These are phyloP conservation scores for Pinus tabuliformis DNA, from an alignment of 75 land plant species.

Conservation along the genomic window DNA sequence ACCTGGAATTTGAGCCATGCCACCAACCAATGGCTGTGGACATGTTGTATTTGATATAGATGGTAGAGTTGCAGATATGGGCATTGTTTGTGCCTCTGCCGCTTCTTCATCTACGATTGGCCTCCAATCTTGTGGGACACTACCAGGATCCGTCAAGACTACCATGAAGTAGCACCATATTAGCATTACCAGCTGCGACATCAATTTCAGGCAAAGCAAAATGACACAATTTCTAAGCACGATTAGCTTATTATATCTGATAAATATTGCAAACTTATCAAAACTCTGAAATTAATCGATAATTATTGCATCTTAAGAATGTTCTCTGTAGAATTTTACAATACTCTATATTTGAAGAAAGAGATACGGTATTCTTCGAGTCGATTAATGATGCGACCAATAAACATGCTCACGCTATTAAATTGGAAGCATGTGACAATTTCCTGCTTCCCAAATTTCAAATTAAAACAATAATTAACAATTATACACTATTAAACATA, in stretches of 20 bases:
- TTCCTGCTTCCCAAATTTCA: too few relatives aligned
- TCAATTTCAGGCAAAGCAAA: constrained; percentile 9
- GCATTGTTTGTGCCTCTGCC: constrained; percentile 18
- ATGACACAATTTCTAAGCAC: neutral
- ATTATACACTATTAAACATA: too few relatives aligned
- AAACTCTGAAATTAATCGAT: neutral
- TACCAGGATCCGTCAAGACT: constrained; percentile 32
- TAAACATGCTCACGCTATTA: too few relatives aligned
- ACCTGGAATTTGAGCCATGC: constrained; percentile 1
- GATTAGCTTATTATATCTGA: constrained; percentile 1
- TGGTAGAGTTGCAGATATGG: constrained; percentile 17
- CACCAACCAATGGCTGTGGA: constrained; percentile 11
- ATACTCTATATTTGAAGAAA: neutral
- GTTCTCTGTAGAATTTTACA: neutral
- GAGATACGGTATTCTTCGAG: neutral
- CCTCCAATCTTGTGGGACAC: constrained; percentile 25
- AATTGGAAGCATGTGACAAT: too few relatives aligned
- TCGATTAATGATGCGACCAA: neutral
- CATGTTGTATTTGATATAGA: neutral
- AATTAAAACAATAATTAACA: too few relatives aligned
- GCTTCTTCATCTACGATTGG: constrained; percentile 27
- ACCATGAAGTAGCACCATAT: constrained; percentile 30
- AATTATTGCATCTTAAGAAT: neutral
- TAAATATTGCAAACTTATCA: neutral
- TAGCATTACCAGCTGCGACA: constrained; percentile 31